Evolutionary conservation across 495 filamentous ascomycete species (phyloP), one percentile per base, ranked within the genome.

Genomic region (Xylaria longipes): DNA sequence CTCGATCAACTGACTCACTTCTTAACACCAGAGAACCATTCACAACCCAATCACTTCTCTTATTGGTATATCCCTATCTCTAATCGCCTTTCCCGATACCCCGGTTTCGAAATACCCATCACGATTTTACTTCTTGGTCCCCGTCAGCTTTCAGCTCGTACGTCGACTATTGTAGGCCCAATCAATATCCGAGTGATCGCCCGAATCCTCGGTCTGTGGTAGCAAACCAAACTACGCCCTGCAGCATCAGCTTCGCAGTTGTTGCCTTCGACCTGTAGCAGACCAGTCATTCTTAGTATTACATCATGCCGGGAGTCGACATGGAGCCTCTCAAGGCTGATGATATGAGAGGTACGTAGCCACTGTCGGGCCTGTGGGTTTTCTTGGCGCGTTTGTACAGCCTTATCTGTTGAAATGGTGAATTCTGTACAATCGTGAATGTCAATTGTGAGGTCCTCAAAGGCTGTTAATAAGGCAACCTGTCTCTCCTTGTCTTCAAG

Each of bases 261-360:
- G 33, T 22, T 17, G 17, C 43, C 65, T 1, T 20, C 33, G 14
- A 37, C n/a, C 15, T 22, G 11, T 31, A 29, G 1, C 0, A 41
- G 33, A 52, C 48, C 33, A 27, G 48, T 54, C 65, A 31, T 48
- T n/a, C 8, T 60, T 17, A 35, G 11, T 15, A 46, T 7, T 46
- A 0, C 63, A 66, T 31, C 43, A 85, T 85, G 82, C 82, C 81
- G 65, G 84, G 84, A 73, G 60, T 84, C 45, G 82, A 86, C 33
- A 81, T 83, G 78, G 78, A 74, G 75, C 80, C 81, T 68, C 83
- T 85, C 56, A 77, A 79, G 76, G 83, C 84, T 46, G 84, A 85
- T 72, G 82, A 86, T 72, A 83, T 82, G 76, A 80, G 84, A 85
- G 82, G 84, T 86, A 82, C 39, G 73, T 73, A 69, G 66, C 52